phyloP scores from a whole-genome alignment of 352 stramenopile genomes.

The Hyphochytrium catenoides region DNA sequence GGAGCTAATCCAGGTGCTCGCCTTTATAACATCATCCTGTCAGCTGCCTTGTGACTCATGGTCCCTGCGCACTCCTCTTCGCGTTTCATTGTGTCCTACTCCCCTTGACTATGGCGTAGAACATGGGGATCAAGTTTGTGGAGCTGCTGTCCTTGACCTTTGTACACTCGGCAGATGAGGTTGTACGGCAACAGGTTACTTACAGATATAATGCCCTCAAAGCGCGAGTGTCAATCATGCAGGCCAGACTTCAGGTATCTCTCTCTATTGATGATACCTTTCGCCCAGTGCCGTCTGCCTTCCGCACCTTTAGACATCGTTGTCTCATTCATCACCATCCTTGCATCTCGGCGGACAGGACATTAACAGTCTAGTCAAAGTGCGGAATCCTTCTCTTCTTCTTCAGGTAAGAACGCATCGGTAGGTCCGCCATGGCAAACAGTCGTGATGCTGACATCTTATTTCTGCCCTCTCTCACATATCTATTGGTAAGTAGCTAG shows the following conservation, averaged over 20 bases:
- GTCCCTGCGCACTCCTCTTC: too few relatives aligned
- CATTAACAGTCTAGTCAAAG: constrained; percentile 80
- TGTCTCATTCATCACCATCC: background rate
- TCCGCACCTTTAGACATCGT: background rate
- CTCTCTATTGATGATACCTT: constrained; percentile 6
- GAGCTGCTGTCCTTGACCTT: constrained; percentile 77
- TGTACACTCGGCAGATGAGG: constrained; percentile 55
- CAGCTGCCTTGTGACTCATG: too few relatives aligned
- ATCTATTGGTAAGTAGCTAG: too few relatives aligned
- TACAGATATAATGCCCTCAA: constrained; percentile 86
- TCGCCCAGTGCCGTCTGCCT: background rate
- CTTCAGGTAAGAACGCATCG: constrained; percentile 69
- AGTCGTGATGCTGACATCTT: too few relatives aligned
- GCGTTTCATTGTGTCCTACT: too few relatives aligned
- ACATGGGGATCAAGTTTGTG: constrained; percentile 92
- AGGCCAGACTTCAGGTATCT: constrained; percentile 61
- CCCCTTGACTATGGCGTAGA: constrained; percentile 13
- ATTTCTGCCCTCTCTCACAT: too few relatives aligned
- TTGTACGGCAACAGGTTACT: constrained; percentile 71
- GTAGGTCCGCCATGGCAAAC: too few relatives aligned
- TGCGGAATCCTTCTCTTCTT: constrained; percentile 76
- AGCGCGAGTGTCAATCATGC: constrained; percentile 60
- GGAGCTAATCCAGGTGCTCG: constrained; percentile 64
- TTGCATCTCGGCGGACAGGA: constrained; percentile 21
- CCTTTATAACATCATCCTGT: too few relatives aligned